Evolutionary conservation across 2,329 filamentous ascomycete species (phyloP).

Genomic region (Pseudonectria foliicola): DNA sequence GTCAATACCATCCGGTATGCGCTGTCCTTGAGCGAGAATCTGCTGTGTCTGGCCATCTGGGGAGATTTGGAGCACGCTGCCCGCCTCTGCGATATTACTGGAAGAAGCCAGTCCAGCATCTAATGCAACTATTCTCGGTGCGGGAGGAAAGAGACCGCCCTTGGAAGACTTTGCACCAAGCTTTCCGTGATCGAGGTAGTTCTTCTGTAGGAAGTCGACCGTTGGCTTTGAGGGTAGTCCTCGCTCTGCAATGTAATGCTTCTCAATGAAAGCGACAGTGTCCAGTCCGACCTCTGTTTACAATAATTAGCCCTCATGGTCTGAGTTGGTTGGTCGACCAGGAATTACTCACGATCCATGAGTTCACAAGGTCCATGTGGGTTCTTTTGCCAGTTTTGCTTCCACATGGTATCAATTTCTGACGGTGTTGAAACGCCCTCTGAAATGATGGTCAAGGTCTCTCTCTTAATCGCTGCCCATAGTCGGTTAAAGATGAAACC

Average conservation of each 20-base stretch:
- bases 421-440: constrained; percentile 42
- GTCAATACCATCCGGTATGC: constrained; percentile 38
- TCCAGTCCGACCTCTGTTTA: constrained; percentile 37
- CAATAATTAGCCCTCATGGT: too few relatives aligned
- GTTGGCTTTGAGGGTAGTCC: constrained; percentile 32
- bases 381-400: constrained; percentile 25
- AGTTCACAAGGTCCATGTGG: not conserved
- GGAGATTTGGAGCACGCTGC: constrained; percentile 11
- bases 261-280: constrained; percentile 45
- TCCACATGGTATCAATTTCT: constrained; percentile 42
- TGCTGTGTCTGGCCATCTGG: constrained; percentile 2
- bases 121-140: constrained; percentile 18
- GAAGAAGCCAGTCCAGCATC: constrained; percentile 19
- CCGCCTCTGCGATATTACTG: constrained; percentile 3
- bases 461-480: constrained; percentile 51
- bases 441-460: constrained; percentile 39
- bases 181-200: constrained; percentile 38
- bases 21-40: constrained; percentile 17
- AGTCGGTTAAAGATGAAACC: constrained; percentile 50
- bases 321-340: too few relatives aligned
- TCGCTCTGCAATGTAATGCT: constrained; percentile 45
- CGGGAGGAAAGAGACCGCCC: constrained; percentile 32
- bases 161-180: constrained; percentile 37
- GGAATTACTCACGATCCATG: constrained; percentile 1
- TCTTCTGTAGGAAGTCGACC: constrained; percentile 35